Conservation (phyloP, 768 basidiomycete genomes). For the Suillus subaureus region DNA sequence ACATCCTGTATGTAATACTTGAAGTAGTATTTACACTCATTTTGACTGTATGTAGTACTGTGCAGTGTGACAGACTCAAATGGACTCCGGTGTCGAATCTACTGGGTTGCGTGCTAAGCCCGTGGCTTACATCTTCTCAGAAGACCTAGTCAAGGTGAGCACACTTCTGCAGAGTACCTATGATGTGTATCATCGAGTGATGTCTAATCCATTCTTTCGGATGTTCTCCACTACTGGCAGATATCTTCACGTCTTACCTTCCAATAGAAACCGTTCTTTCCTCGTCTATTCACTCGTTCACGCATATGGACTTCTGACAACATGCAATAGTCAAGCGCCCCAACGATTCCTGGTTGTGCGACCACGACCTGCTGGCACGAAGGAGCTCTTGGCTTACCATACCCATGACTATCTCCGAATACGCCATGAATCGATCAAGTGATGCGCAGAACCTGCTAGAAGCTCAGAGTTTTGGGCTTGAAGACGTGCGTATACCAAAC, state of each 20-base stretch:
- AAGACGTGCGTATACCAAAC: constrained; percentile 47
- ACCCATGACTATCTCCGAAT: constrained; percentile 70
- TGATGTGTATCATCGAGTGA: too few relatives aligned
- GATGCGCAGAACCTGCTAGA: constrained; percentile 26
- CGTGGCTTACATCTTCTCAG: constrained; percentile 57
- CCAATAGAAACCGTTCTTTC: constrained; percentile 65
- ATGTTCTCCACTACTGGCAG: constrained; percentile 24
- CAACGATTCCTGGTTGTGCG: constrained; percentile 47
- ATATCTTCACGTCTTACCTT: constrained; percentile 63
- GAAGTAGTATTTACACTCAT: not conserved
- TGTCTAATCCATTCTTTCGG: constrained; percentile 2
- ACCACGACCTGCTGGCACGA: constrained; percentile 54
- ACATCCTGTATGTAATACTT: not conserved
- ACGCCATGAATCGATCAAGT: constrained; percentile 42
- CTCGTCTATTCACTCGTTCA: constrained; percentile 67
- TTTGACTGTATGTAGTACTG: not conserved
- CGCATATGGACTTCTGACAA: constrained; percentile 50
- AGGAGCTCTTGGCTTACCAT: constrained; percentile 70
- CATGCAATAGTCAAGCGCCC: constrained; percentile 23
- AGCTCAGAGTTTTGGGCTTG: constrained; percentile 55
- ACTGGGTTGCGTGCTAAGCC: constrained; percentile 3
- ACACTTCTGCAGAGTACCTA: not conserved
- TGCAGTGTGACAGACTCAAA: not conserved
- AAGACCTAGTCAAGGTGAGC: constrained; percentile 55
- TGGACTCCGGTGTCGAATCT: not conserved